Percentiles rank a stretch among this genome's conserved stretches.
Conservation (phyloP, 805 yeast species). For the Jamesozyma gamospora region DNA sequence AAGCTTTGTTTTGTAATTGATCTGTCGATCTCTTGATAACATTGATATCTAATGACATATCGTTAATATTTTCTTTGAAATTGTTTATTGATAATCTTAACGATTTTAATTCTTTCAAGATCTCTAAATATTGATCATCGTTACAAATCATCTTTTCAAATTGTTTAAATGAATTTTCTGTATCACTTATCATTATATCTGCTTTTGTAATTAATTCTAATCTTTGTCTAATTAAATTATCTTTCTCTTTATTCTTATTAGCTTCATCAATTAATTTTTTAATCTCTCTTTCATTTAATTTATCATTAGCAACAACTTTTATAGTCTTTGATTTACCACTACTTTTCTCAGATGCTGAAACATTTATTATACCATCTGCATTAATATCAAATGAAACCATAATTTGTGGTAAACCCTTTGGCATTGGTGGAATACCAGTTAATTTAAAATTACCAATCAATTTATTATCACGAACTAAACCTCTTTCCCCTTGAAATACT, state of each 20-base stretch:
- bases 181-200: conserved; percentile 71
- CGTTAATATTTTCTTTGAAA: conserved; percentile 45
- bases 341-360: conserved; percentile 69
- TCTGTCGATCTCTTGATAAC: conserved; percentile 58
- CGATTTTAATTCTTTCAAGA: conserved; percentile 32
- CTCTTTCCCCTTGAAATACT: conserved; percentile 75
- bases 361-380: conserved; percentile 77
- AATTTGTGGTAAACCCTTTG: conserved; percentile 74
- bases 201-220: conserved; percentile 66
- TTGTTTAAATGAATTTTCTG: conserved; percentile 70
- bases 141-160: conserved; percentile 37
- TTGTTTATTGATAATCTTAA: conserved; percentile 35
- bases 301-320: conserved; percentile 57
- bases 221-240: conserved; percentile 47
- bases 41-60: conserved; percentile 35
- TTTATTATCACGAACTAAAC: conserved; percentile 68
- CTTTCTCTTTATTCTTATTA: conserved; percentile 48
- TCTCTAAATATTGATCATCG: conserved; percentile 38
- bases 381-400: conserved; percentile 70
- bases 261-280: conserved; percentile 56
- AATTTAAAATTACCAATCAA: conserved; percentile 65
- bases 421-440: conserved; percentile 62
- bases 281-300: conserved; percentile 60
- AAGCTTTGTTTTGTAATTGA: conserved; percentile 55
- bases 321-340: conserved; percentile 60